Percentiles rank a stretch among this genome's conserved stretches.
phyloP scores from a whole-genome alignment of 345 rosid species.

The Atalantia buxifolia region DNA sequence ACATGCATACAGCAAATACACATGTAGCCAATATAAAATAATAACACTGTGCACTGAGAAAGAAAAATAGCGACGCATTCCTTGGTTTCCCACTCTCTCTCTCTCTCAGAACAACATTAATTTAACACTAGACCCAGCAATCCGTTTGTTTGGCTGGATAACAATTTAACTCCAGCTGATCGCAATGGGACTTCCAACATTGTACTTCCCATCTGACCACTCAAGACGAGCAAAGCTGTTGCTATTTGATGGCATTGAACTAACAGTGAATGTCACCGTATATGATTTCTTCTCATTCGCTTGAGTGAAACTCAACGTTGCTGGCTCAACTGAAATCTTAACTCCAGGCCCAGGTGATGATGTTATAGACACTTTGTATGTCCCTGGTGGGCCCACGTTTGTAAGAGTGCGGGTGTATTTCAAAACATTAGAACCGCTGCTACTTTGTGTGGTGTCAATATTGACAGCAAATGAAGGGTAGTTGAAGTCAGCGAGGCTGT shows the following conservation, averaged over 20 bases:
- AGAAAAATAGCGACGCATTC: conserved; percentile 12
- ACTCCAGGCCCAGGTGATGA: conserved; percentile 37
- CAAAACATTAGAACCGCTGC: conserved; percentile 22
- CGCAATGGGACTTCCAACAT: conserved; percentile 80
- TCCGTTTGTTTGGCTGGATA: conserved; percentile 14
- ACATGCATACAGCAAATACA: background rate
- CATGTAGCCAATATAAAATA: background rate
- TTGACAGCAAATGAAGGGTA: conserved; percentile 77
- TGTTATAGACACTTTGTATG: conserved; percentile 48
- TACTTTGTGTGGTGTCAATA: conserved; percentile 23
- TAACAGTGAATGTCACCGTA: conserved; percentile 61
- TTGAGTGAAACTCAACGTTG: conserved; percentile 44
- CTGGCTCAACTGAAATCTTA: conserved; percentile 65
- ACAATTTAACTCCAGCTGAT: conserved; percentile 48
- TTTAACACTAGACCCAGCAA: conserved; percentile 16
- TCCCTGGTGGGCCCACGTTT: conserved; percentile 62
- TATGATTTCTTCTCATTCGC: conserved; percentile 66
- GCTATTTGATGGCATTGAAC: conserved; percentile 33
- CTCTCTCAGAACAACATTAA: conserved; percentile 9
- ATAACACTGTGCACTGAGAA: conserved; percentile 14
- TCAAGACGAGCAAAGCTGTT: conserved; percentile 53
- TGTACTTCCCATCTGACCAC: conserved; percentile 79
- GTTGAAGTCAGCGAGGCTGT: conserved; percentile 53
- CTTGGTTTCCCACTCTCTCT: background rate
- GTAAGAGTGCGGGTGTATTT: conserved; percentile 67